Base-by-base conservation (phyloP, 2,329 filamentous ascomycete species). In the Sporothrix sp. region DNA sequence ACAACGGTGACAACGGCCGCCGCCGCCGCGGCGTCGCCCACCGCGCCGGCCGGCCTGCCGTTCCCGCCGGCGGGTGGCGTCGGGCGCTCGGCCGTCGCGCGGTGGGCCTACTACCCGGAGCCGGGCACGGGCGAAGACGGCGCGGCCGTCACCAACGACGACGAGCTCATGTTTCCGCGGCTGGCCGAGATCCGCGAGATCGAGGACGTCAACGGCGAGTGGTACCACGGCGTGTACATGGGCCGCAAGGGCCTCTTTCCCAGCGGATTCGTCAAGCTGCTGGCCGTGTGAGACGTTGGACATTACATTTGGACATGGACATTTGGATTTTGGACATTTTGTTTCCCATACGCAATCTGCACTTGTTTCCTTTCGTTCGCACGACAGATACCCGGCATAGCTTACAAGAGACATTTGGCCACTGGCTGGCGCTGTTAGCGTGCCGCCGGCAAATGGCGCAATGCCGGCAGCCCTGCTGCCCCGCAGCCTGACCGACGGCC, bases 171-270 rank as follows among this genome's bases (percentile, higher is more conserved):
- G 55, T 96, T 97, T 59, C 91, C 91, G 0, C 82, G 81, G 46
- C 82, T 85, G 9, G 89, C 90, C 0, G 86, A 93, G 65, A 78
- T 97, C 13, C 75, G 76, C 7, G 91, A 97, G 68, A 80, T 85
- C 33, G 84, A 91, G 63, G 85, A 93, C 64, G 80, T 94, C 43
- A 95, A 95, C 63, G 86, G 84, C 16, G 89, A 95, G 64, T 97
- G 90, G 90, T 89, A 78, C 61, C 85, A 84, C 68, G 91, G 91
- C 0, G 81, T 81, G 25, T 96, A 95, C 71, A 89, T 88, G 68
- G 89, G 88, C 0, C 71, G 69, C 21, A 82, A 79, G 58, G 90
- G 88, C 0, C 60, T 96, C 57, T 94, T 96, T 62, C 90, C 90
- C 4, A 82, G 82, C 7, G 77, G 79, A 7, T 91, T 91, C 72